Percentiles rank a stretch among this genome's conserved stretches.
These are phyloP conservation scores for Xylaria sp. DNA, from an alignment of 2,329 filamentous ascomycete genomes.

Conservation along the genomic window DNA sequence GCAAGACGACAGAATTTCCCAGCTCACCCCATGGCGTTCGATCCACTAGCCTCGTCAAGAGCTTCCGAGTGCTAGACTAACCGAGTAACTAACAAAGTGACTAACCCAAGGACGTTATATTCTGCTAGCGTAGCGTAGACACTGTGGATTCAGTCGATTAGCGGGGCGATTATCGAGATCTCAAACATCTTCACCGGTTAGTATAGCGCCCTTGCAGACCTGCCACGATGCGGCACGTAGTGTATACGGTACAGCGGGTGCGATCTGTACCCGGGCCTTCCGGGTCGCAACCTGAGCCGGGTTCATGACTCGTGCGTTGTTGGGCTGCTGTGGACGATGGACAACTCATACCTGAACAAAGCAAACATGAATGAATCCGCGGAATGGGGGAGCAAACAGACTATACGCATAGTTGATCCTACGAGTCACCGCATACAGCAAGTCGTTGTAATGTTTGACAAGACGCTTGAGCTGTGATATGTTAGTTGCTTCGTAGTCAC, in stretches of 20 bases:
- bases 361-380: conserved; percentile 13
- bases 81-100: not conserved
- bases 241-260: conserved; percentile 6
- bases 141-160: conserved; percentile 4
- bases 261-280: conserved; percentile 21
- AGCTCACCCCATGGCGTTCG: conserved; percentile 28
- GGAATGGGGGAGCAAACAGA: not conserved
- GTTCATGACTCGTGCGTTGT: conserved; percentile 22
- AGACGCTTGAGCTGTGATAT: not conserved
- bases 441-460: not conserved
- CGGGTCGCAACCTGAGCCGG: not conserved
- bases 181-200: conserved; percentile 34
- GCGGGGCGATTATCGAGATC: conserved; percentile 39
- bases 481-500: not conserved
- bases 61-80: not conserved
- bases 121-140: not conserved
- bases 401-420: not conserved
- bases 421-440: not conserved
- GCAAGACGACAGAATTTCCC: conserved; percentile 7
- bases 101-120: not conserved
- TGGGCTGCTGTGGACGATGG: not conserved
- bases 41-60: not conserved
- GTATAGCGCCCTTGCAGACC: conserved; percentile 32
- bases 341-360: conserved; percentile 1
- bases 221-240: conserved; percentile 20